Evolutionary conservation across 148 eudicot genomes (phyloP).

Genomic region (Limonium bicolor): DNA sequence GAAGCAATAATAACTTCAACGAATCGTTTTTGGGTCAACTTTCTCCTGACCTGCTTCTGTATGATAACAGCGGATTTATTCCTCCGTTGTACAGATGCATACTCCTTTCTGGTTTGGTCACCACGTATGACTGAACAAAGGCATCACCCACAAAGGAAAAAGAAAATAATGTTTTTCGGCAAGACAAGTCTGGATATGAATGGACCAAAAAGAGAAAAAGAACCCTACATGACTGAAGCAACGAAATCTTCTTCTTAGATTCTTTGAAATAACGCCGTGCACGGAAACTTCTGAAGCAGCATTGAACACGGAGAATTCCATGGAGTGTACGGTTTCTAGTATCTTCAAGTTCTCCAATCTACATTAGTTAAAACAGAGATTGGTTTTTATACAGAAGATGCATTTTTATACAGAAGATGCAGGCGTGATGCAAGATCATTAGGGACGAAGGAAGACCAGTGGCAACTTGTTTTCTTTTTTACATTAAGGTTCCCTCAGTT

Average conservation of each 20-base stretch:
- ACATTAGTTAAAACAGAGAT: no score
- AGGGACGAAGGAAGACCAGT: no score
- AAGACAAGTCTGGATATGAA: no score
- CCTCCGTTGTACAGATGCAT: slow-evolving; percentile 38
- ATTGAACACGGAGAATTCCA: slow-evolving; percentile 90
- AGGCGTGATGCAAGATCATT: no score
- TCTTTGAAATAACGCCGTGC: slow-evolving; percentile 53
- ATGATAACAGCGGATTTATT: slow-evolving; percentile 70
- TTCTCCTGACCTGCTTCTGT: slow-evolving; percentile 57
- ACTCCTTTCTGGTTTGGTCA: slow-evolving; percentile 76
- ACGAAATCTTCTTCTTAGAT: slow-evolving; percentile 36
- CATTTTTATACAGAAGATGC: no score
- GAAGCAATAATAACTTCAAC: slow-evolving; percentile 37
- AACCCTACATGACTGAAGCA: slow-evolving; percentile 90
- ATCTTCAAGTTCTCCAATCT: slow-evolving; percentile 94
- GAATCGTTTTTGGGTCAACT: slow-evolving; percentile 26
- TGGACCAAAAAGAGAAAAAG: slow-evolving; percentile 1
- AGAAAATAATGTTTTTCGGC: no score
- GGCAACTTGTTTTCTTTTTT: no score
- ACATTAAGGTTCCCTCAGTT: no score
- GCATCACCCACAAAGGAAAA: no score
- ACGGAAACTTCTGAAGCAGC: slow-evolving; percentile 89
- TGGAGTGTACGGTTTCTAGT: slow-evolving; percentile 88
- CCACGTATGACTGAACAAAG: slow-evolving; percentile 55
- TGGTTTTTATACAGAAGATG: no score